Percentiles rank a stretch among this genome's conserved stretches.
Evolutionary conservation across 176 grass and related monocot genomes (phyloP).

Genomic region (Luzula sylvatica): DNA sequence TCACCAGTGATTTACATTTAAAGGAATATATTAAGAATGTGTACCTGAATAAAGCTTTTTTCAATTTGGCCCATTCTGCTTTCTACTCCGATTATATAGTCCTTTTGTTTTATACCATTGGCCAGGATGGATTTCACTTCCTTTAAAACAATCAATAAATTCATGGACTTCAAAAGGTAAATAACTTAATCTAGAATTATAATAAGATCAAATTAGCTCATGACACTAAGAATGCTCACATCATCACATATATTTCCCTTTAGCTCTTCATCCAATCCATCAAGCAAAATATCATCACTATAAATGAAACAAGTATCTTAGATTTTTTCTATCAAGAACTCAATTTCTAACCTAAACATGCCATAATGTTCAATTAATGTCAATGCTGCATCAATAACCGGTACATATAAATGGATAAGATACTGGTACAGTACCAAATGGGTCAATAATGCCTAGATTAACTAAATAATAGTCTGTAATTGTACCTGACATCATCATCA

Average conservation of each 20-base stretch:
- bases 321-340: too few relatives aligned
- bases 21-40: not conserved
- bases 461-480: not conserved
- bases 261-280: constrained; percentile 50
- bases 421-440: too few relatives aligned
- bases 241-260: constrained; percentile 56
- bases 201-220: not conserved
- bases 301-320: not conserved
- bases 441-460: not conserved
- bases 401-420: too few relatives aligned
- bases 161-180: constrained; percentile 5
- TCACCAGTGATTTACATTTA: not conserved
- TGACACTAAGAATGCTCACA: constrained; percentile 30
- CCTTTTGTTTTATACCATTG: constrained; percentile 53
- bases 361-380: too few relatives aligned
- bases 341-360: too few relatives aligned
- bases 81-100: constrained; percentile 36
- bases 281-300: constrained; percentile 59
- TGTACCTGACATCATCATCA: not conserved
- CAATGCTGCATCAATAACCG: too few relatives aligned
- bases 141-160: constrained; percentile 26
- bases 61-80: constrained; percentile 34
- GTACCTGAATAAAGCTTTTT: constrained; percentile 46
- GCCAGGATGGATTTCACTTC: constrained; percentile 44
- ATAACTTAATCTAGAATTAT: constrained; percentile 1